Evolutionary conservation across 495 filamentous ascomycete genomes (phyloP).

Genomic region (Aspergillus heteromorphus): DNA sequence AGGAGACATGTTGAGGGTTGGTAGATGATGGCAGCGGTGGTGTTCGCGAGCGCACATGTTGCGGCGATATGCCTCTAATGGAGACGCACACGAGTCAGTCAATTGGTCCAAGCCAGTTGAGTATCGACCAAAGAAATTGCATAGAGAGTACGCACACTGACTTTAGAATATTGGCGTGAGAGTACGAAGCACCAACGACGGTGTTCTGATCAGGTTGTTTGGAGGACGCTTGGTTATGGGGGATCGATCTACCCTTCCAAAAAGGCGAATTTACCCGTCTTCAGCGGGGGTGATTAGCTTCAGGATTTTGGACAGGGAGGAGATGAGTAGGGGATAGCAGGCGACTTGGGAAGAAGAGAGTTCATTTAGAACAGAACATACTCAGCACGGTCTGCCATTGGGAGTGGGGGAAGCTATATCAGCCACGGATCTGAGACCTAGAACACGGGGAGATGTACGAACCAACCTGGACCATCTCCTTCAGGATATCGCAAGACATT

Average conservation of each 20-base stretch:
- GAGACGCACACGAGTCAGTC: constrained; percentile 19
- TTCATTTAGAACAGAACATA: constrained; percentile 29
- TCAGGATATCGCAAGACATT: background rate
- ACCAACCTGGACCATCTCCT: constrained; percentile 99
- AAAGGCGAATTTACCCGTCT: constrained; percentile 78
- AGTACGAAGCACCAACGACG: constrained; percentile 94
- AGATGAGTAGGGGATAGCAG: background rate
- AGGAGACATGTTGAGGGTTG: constrained; percentile 35
- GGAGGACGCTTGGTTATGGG: constrained; percentile 33
- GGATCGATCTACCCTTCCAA: constrained; percentile 62
- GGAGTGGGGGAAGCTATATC: constrained; percentile 25
- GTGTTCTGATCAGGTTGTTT: constrained; percentile 62
- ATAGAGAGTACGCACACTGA: constrained; percentile 46
- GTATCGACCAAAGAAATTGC: background rate
- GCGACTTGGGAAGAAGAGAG: background rate
- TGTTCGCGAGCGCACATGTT: constrained; percentile 55
- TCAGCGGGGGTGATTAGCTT: constrained; percentile 23
- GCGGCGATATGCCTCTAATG: constrained; percentile 47
- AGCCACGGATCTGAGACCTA: constrained; percentile 11
- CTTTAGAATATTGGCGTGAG: constrained; percentile 90
- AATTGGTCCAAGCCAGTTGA: background rate
- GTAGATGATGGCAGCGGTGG: constrained; percentile 48
- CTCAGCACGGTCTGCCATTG: constrained; percentile 44
- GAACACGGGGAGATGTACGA: constrained; percentile 44
- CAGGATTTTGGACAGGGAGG: background rate